phyloP scores from a whole-genome alignment of 768 basidiomycete genomes.

The Mycena floridula region DNA sequence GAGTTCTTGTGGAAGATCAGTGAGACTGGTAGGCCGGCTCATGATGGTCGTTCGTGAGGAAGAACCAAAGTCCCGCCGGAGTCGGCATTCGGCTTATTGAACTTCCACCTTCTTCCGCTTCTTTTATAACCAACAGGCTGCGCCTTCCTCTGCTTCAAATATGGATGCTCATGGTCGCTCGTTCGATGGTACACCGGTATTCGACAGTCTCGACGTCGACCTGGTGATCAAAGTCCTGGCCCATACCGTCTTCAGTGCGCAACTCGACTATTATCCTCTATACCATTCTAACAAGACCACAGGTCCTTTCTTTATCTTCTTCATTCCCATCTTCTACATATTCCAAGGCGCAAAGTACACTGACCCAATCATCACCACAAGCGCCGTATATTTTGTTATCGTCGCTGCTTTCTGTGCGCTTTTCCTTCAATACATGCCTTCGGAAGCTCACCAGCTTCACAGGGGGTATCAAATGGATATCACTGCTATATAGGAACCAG shows the following conservation, averaged over 20 bases:
- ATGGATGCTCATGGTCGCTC: conserved; percentile 21
- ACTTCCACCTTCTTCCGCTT: background rate
- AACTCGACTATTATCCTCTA: conserved; percentile 3
- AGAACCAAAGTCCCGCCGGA: background rate
- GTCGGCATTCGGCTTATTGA: background rate
- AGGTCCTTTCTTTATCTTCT: conserved; percentile 84
- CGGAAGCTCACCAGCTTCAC: background rate
- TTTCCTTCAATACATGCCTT: background rate
- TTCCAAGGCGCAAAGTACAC: conserved; percentile 57
- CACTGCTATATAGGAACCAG: conserved; percentile 71
- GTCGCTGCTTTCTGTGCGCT: conserved; percentile 66
- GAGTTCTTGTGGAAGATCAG: background rate
- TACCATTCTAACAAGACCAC: conserved; percentile 4
- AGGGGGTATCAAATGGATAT: conserved; percentile 72
- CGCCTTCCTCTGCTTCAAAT: background rate
- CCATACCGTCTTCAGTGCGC: conserved; percentile 75
- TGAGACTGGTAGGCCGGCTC: background rate
- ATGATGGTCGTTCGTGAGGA: background rate
- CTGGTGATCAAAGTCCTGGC: conserved; percentile 71
- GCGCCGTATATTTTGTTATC: conserved; percentile 48
- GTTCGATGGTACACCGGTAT: conserved; percentile 43
- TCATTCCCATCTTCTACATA: conserved; percentile 72
- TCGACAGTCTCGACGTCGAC: conserved; percentile 73
- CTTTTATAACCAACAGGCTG: background rate
- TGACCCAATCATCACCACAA: conserved; percentile 44